phyloP scores from a whole-genome alignment of 352 stramenopile genomes.

The Phytophthora citricola region DNA sequence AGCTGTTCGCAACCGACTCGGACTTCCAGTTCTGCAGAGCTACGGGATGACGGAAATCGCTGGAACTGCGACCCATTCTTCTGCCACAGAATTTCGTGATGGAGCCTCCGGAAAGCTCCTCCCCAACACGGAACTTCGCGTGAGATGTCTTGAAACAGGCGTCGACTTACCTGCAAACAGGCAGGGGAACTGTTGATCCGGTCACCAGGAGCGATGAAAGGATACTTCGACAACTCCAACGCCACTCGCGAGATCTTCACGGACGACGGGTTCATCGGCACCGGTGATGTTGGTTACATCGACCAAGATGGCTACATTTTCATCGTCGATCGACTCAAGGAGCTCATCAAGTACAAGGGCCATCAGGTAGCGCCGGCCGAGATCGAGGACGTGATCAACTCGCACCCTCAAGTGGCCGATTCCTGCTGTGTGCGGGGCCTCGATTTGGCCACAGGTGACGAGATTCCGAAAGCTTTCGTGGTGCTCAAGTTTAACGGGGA shows the following conservation, averaged over 20 bases:
- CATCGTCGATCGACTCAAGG: conserved; percentile 93
- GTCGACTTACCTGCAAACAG: conserved; percentile 44
- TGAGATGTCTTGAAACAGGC: conserved; percentile 49
- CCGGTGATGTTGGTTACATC: conserved; percentile 91
- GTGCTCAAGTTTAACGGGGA: conserved; percentile 61
- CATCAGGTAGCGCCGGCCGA: conserved; percentile 92
- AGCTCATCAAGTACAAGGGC: conserved; percentile 96
- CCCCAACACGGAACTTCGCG: conserved; percentile 57
- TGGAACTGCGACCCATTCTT: conserved; percentile 33
- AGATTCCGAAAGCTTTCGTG: conserved; percentile 90
- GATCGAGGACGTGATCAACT: conserved; percentile 90
- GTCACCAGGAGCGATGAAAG: conserved; percentile 91
- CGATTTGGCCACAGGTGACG: conserved; percentile 81
- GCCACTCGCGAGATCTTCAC: conserved; percentile 78
- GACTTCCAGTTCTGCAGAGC: conserved; percentile 44
- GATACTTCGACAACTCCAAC: conserved; percentile 89
- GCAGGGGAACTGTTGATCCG: conserved; percentile 83
- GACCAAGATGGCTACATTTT: conserved; percentile 92
- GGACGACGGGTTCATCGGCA: conserved; percentile 81
- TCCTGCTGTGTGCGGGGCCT: conserved; percentile 63
- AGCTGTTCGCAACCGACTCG: conserved; percentile 64
- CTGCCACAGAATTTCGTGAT: conserved; percentile 18
- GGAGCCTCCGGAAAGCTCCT: conserved; percentile 53
- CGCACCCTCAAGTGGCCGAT: conserved; percentile 80
- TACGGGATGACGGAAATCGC: conserved; percentile 76